A percentile compares a stretch with the other conserved stretches of the same genome.
Evolutionary conservation across 805 yeast genomes (phyloP).

Genomic region (Lipomyces mesembrius): DNA sequence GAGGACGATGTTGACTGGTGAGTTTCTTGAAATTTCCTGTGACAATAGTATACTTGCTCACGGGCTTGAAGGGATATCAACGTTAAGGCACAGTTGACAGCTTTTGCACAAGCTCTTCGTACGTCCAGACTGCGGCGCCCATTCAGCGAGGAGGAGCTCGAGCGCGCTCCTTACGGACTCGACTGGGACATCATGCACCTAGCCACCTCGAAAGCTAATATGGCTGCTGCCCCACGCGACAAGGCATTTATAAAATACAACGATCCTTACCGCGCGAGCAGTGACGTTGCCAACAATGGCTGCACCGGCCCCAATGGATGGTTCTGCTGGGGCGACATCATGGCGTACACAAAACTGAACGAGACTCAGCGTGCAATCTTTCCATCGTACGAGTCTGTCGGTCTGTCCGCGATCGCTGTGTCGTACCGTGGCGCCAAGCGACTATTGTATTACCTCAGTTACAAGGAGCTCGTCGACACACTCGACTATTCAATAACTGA

Average conservation of each 20-base stretch:
- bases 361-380: slow-evolving; percentile 10
- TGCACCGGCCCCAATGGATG: slow-evolving; percentile 2
- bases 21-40: background rate
- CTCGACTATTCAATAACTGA: slow-evolving; percentile 17
- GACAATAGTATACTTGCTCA: background rate
- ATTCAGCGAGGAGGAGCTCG: slow-evolving; percentile 7
- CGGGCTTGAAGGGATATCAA: slow-evolving; percentile 11
- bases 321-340: slow-evolving; percentile 16
- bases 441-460: slow-evolving; percentile 19
- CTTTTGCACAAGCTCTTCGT: slow-evolving; percentile 12
- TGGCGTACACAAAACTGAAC: slow-evolving; percentile 5
- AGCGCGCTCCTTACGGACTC: slow-evolving; percentile 24
- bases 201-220: slow-evolving; percentile 10
- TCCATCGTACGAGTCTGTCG: slow-evolving; percentile 20
- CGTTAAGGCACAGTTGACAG: slow-evolving; percentile 9
- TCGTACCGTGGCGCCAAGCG: slow-evolving; percentile 32
- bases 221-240: slow-evolving; percentile 10
- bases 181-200: slow-evolving; percentile 27
- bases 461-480: slow-evolving; percentile 19
- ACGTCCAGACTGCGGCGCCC: slow-evolving; percentile 15
- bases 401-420: slow-evolving; percentile 18
- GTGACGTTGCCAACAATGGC: slow-evolving; percentile 8
- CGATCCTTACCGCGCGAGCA: slow-evolving; percentile 15
- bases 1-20: slow-evolving; percentile 27
- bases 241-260: slow-evolving; percentile 7